Conservation (phyloP, 352 stramenopile genomes). For the Globisporangium abappressorium region DNA sequence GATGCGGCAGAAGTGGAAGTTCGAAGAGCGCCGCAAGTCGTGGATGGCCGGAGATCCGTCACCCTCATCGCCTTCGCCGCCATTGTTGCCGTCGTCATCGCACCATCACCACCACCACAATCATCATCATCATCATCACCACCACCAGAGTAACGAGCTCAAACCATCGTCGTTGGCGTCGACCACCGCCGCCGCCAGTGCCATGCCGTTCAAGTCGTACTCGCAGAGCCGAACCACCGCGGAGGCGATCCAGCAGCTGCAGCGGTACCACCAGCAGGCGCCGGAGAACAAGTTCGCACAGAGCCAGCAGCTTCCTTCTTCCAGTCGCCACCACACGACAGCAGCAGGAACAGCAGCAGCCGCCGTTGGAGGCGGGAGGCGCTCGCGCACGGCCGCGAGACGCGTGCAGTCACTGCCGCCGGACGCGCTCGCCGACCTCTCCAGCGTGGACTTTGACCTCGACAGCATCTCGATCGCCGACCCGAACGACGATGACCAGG, state of each 20-base stretch:
- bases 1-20: slow-evolving; percentile 43
- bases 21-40: slow-evolving; percentile 66
- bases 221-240: slow-evolving; percentile 26
- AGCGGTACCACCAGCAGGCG: slow-evolving; percentile 17
- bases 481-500: slow-evolving; percentile 51
- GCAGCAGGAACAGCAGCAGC: slow-evolving; percentile 3
- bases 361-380: not conserved
- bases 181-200: slow-evolving; percentile 16
- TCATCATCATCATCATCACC: not conserved
- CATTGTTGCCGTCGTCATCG: not conserved
- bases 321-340: slow-evolving; percentile 12
- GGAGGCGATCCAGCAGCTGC: slow-evolving; percentile 17
- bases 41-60: slow-evolving; percentile 67
- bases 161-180: slow-evolving; percentile 3
- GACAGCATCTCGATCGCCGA: slow-evolving; percentile 80
- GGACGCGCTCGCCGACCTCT: slow-evolving; percentile 53
- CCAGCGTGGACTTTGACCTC: slow-evolving; percentile 69
- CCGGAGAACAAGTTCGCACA: slow-evolving; percentile 16
- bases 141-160: slow-evolving; percentile 18
- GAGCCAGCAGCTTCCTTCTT: slow-evolving; percentile 28
- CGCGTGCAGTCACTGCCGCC: slow-evolving; percentile 58
- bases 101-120: not conserved
- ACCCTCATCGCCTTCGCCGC: slow-evolving; percentile 5
- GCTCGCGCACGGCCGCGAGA: slow-evolving; percentile 30
- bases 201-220: slow-evolving; percentile 32